Base-by-base conservation (phyloP, 2,329 filamentous ascomycete genomes). In the Plenodomus tracheiphilus region DNA sequence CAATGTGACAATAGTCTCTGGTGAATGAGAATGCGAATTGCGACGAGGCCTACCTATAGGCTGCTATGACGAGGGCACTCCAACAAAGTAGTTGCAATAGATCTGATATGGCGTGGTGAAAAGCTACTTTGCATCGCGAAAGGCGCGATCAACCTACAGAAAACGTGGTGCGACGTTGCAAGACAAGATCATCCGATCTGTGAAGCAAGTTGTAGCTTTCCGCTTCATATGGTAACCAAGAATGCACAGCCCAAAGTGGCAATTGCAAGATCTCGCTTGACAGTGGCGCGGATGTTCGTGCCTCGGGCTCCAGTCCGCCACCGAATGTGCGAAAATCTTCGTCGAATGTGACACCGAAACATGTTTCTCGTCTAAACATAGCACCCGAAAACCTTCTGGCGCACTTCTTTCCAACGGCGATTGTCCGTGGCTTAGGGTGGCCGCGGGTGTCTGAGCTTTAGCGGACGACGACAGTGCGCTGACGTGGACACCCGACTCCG, bases 171-270 rank as follows among this genome's bases (percentile, higher is more conserved):
- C 28, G 28, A 32, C 15, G 6, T 11, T 32, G 15, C 7, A 7
- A 8, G 13, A 4, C 28, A 32, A 11, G 11, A 32, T 32, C 9
- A 8, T 4, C 15, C 15, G 16, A 21, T n/a, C 3, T 42, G 15
- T 38, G 34, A 17, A 13, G 15, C 19, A 18, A 37, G 20, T 37
- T 30, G 28, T 37, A 9, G 5, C 19, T 20, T 21, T 37, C 18
- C 13, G 21, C n/a, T 28, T 34, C 17, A 13, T 4, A 39, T 20
- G 4, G 9, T 10, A 36, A 6, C 41, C 22, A 20, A 19, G 17
- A 13, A 8, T 16, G n/a, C 35, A 34, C 22, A 19, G 32, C 42
- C 35, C 42, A 34, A 44, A 39, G 42, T 45, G 43, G 43, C 42
- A 45, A 45, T 35, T 45, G 16, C 43, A 18, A 37, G 28, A 15